Evolutionary conservation across 768 basidiomycete species (phyloP).

Genomic region (Suillus paluster): DNA sequence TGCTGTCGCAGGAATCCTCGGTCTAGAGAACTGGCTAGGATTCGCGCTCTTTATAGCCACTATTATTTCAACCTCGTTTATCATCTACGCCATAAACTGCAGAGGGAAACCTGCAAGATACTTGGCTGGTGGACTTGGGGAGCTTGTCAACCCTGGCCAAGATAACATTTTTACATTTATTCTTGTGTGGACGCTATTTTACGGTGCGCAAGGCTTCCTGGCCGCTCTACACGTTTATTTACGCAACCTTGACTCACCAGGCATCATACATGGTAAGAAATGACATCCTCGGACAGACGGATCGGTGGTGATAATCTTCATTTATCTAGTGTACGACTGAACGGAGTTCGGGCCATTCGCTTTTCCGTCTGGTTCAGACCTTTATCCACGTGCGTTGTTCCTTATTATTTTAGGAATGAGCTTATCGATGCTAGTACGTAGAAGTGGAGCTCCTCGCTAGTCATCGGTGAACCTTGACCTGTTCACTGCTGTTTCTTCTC

Average conservation of each 20-base stretch:
- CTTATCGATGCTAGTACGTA: constrained; percentile 12
- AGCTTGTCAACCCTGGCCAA: constrained; percentile 82
- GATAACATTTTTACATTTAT: constrained; percentile 92
- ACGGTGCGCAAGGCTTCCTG: constrained; percentile 56
- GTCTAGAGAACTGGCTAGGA: constrained; percentile 83
- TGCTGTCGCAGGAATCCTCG: constrained; percentile 86
- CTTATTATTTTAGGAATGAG: constrained; percentile 6
- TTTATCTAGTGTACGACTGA: constrained; percentile 46
- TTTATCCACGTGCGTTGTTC: constrained; percentile 4
- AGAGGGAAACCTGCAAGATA: constrained; percentile 65
- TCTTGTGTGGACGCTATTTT: constrained; percentile 92
- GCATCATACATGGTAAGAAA: constrained; percentile 53
- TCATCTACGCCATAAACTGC: constrained; percentile 75
- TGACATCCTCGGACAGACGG: neutral
- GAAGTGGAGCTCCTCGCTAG: constrained; percentile 11
- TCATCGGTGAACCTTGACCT: constrained; percentile 12
- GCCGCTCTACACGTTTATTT: constrained; percentile 10
- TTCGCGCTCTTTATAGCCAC: constrained; percentile 78
- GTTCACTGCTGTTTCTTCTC: constrained; percentile 7
- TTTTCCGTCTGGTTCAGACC: constrained; percentile 4
- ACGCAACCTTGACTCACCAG: constrained; percentile 23
- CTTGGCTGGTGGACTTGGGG: constrained; percentile 62
- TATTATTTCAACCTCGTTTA: constrained; percentile 67
- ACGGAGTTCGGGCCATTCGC: constrained; percentile 5
- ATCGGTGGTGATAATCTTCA: constrained; percentile 17